These are phyloP conservation scores for Tulasnella sp. DNA, from an alignment of 768 basidiomycete genomes.

Conservation along the genomic window DNA sequence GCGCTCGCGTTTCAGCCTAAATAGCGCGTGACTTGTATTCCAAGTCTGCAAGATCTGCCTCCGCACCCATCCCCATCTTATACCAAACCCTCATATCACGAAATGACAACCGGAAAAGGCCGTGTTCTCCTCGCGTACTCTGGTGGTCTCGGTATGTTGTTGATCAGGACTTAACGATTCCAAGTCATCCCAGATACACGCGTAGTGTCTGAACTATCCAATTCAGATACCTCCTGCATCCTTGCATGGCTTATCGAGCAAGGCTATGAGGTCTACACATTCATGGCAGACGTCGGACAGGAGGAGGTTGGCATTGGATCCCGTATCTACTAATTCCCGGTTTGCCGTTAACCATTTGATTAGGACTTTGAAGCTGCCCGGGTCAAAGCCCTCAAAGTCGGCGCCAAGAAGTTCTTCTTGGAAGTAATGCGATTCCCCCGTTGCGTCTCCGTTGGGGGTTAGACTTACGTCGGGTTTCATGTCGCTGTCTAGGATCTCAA, in stretches of 20 bases:
- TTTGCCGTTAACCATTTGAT: conserved; percentile 18
- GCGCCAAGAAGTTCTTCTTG: conserved; percentile 93
- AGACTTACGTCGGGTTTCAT: background rate
- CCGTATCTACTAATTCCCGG: background rate
- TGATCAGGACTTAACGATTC: background rate
- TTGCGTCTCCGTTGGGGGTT: background rate
- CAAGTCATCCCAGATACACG: background rate
- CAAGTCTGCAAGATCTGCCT: too few relatives aligned
- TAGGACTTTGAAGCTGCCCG: conserved; percentile 91
- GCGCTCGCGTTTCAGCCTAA: too few relatives aligned
- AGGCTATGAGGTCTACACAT: conserved; percentile 93
- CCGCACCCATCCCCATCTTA: too few relatives aligned
- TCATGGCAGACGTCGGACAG: conserved; percentile 93
- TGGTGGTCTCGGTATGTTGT: conserved; percentile 78
- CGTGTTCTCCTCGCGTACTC: conserved; percentile 97
- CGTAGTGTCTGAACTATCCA: background rate
- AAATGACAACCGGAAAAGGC: conserved; percentile 34
- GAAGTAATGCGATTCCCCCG: conserved; percentile 44
- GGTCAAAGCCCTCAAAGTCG: conserved; percentile 77
- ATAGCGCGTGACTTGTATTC: too few relatives aligned
- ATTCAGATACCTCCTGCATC: conserved; percentile 92
- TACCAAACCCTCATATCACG: too few relatives aligned
- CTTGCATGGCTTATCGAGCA: conserved; percentile 98
- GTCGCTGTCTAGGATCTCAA: conserved; percentile 64
- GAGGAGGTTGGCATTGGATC: conserved; percentile 50